Percentiles rank a stretch among this genome's conserved stretches.
Conservation (phyloP, 768 basidiomycete genomes). For the Russula compacta region DNA sequence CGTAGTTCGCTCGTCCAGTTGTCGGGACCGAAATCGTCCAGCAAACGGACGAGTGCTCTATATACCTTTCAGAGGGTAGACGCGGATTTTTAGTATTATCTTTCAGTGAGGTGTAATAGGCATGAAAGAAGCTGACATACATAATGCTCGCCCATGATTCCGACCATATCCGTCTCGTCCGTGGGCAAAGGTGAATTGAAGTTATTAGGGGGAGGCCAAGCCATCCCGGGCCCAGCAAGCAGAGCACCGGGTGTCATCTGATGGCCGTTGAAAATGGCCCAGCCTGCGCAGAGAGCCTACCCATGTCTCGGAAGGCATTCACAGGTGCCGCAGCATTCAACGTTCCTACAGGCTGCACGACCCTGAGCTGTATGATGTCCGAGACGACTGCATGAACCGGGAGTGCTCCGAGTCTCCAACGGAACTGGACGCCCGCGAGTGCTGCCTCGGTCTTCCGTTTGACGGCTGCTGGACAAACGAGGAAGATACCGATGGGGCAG, state of each 20-base stretch:
- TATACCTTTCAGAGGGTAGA: slow-evolving; percentile 9
- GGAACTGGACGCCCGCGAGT: background rate
- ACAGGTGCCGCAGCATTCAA: background rate
- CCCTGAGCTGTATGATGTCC: background rate
- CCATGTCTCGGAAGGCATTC: background rate
- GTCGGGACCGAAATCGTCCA: slow-evolving; percentile 21
- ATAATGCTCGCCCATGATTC: slow-evolving; percentile 20
- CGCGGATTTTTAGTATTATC: too few species aligned
- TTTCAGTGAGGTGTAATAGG: background rate
- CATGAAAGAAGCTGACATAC: slow-evolving; percentile 1
- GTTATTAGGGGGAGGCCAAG: background rate
- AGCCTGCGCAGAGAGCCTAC: background rate
- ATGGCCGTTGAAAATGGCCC: background rate
- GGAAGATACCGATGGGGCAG: background rate
- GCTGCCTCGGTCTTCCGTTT: background rate
- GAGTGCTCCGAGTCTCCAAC: slow-evolving; percentile 2
- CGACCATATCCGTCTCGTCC: slow-evolving; percentile 11
- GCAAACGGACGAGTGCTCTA: slow-evolving; percentile 1
- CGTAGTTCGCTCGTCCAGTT: slow-evolving; percentile 27
- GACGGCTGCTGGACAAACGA: background rate
- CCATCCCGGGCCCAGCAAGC: background rate
- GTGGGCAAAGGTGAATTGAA: background rate
- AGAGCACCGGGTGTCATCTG: background rate
- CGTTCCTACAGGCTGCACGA: background rate
- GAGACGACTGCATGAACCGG: background rate